phyloP scores from a whole-genome alignment of 306 rosid species.

The Fragaria ananassa region DNA sequence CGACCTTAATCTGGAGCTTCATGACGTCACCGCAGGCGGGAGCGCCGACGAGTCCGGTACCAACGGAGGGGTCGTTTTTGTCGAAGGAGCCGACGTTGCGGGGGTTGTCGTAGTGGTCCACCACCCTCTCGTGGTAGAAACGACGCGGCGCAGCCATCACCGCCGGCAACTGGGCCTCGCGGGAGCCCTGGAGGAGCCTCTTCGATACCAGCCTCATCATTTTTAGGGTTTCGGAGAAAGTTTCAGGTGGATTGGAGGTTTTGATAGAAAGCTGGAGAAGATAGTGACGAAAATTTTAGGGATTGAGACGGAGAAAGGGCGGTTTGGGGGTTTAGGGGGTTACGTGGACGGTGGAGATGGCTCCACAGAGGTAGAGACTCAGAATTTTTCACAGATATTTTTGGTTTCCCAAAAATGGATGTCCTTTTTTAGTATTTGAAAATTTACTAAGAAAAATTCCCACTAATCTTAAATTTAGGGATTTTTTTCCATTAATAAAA shows the following conservation, averaged over 20 bases:
- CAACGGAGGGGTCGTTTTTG: conserved; percentile 70
- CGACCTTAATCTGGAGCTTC: conserved; percentile 92
- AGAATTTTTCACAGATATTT: background rate
- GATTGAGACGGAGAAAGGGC: background rate
- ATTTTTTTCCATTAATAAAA: no score
- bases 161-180: conserved; percentile 26
- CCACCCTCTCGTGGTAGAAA: conserved; percentile 74
- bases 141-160: conserved; percentile 42
- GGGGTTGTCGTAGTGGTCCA: conserved; percentile 85
- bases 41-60: conserved; percentile 86
- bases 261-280: background rate
- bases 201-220: conserved; percentile 61
- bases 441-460: no score
- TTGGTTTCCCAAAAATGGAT: background rate
- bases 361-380: no score
- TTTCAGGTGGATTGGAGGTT: background rate
- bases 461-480: no score
- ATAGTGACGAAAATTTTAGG: background rate
- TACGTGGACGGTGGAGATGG: conserved; percentile 28
- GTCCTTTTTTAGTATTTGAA: no score
- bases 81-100: conserved; percentile 83
- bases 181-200: conserved; percentile 43
- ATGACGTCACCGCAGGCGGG: conserved; percentile 93
- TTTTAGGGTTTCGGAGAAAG: background rate
- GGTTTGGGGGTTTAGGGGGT: background rate